Evolutionary conservation across 2,329 filamentous ascomycete species (phyloP), one percentile per base, ranked within the genome.

Genomic region (Fusarium sp.): DNA sequence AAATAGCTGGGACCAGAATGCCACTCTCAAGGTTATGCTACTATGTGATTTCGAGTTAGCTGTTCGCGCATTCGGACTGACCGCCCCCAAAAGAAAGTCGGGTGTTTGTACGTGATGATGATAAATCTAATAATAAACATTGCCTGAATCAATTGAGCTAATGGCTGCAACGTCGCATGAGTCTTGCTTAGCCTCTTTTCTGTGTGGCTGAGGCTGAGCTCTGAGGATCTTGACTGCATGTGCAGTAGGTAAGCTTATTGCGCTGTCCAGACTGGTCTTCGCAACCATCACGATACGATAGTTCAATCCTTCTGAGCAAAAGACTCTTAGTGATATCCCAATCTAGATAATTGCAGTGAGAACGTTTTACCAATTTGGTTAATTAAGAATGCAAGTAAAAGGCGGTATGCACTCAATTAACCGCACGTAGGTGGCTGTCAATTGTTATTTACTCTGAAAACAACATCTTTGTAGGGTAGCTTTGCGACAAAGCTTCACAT

Each of bases 271-370:
- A 16, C 5, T 43, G 41, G 1, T 16, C 10, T 4, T 4, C 4
- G 14, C 41, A 11, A 11, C 41, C 20, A 23, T 9, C 6, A 23
- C 9, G 10, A 7, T 5, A 1, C 34, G 12, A n/a, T n/a, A 37
- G 4, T 11, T 16, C 0, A 7, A 37, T 37, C 34, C 18, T 37
- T n/a, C 5, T 3, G 16, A 18, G 3, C 14, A 3, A 1, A 34
- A 37, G 9, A n/a, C 10, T 37, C 18, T 37, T 37, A n/a, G 34
- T n/a, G 1, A n/a, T 0, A 37, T n/a, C 34, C 34, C 5, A 4
- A 0, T 37, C 10, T n/a, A 4, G 34, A n/a, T 12, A 37, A 37
- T 37, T n/a, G 10, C 3, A 37, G 18, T 37, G 8, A 18, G 9
- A n/a, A 11, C 11, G 3, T 37, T 14, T 34, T 18, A 18, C 32